Base-by-base conservation (phyloP, 2,329 filamentous ascomycete species). In the Rasamsonia emersonii region DNA sequence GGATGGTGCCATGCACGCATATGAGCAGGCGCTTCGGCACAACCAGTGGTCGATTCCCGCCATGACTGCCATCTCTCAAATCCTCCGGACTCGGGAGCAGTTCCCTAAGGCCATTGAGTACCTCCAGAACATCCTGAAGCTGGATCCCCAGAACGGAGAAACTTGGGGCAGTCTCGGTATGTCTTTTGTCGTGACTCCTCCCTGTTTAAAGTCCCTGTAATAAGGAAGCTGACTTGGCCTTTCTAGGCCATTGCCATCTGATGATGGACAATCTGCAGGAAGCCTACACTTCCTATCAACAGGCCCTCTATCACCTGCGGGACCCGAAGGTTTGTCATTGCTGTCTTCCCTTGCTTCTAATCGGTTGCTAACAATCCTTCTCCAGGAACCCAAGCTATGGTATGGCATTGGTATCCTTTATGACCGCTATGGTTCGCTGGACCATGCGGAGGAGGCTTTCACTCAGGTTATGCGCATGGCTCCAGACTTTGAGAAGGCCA, bases 261-360 rank as follows among this genome's bases (percentile, higher is more conserved):
- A 98, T 98, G 91, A 93, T 94, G 75, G 91, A 98, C 53, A 89
- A 95, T 51, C 65, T 96, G 19, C 91, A 96, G 61, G 86, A 96
- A 54, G 91, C 91, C 1, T 98, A 98, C 52, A 84, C 85, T 18
- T 88, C 91, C 1, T 98, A 98, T 56, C 91, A 98, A 57, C 86
- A 93, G 55, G 91, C 91, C 4, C 66, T 96, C 5, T 89, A 95
- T 41, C 89, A 96, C 59, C 69, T 98, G 24, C 77, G 82, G 29
- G 89, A 95, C 56, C 88, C 89, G 1, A 96, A 95, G 75, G 85
- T 89, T 62, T 41, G 68, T 57, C 16, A 30, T 35, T 27, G 16
- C 27, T 14, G 19, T 21, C 4, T 9, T 4, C 16, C n/a, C 6
- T 6, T 3, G 16, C 13, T 15, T 23, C n/a, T 13, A 9, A 13